Base-by-base conservation (phyloP, 371 early-diverging fungal genomes). In the Apophysomyces variabilis region DNA sequence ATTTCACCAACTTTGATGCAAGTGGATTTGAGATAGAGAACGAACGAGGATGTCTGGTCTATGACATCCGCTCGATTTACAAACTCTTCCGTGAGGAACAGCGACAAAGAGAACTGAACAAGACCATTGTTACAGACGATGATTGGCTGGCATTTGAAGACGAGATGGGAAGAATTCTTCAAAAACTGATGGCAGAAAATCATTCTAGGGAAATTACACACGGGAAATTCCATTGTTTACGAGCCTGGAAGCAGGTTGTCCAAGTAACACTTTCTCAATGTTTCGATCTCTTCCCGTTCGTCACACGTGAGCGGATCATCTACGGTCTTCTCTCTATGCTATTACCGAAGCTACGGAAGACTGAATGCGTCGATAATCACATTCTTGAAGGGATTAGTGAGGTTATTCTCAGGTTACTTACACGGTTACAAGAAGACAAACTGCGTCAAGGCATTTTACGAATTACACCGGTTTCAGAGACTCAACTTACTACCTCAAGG, bases 211-310 rank as follows among this genome's bases (percentile, higher is more conserved):
- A 89, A 69, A 85, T 91, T 63, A 79, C 74, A 47, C 79, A 79
- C 60, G 92, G 86, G 5, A 85, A 89, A 60, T 66, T 76, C 44
- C 84, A 90, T 62, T 84, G 89, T 66, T 57, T 91, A 64, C 75
- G 86, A 50, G 90, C 93, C 0, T 97, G 96, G 96, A 87, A 89
- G 65, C 88, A 93, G 61, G 74, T 95, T 14, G 82, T 93, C 1
- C 89, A 92, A 59, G 83, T 93, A 16, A 85, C 92, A 0, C 59
- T 93, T 0, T 80, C 86, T 18, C 88, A 83, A 76, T 69, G 92
- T 78, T 72, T 94, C 69, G 86, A 88, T 44, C 66, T 86, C 0
- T 71, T 92, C 14, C 82, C 84, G 13, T 66, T 77, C 14, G 87
- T 89, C n/a, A 57, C 68, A 3, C 87, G 92, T 1, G 90, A 90